These are phyloP conservation scores for Globisporangium echinulatum DNA, from an alignment of 352 stramenopile species.

Conservation along the genomic window DNA sequence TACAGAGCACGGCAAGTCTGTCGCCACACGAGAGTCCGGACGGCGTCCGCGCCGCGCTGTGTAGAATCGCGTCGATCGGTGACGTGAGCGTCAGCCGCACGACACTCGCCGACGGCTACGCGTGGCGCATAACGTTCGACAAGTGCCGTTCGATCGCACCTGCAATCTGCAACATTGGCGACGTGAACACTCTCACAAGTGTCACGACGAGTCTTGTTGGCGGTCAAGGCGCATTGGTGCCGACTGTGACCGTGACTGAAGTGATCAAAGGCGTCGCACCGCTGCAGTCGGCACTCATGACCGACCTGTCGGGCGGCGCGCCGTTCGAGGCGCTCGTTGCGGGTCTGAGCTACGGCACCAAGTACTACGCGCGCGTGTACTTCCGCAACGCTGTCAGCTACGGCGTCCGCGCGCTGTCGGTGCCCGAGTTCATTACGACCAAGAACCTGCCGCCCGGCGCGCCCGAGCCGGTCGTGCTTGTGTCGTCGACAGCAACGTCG, in stretches of 20 bases:
- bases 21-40: constrained; percentile 46
- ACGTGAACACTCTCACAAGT: constrained; percentile 58
- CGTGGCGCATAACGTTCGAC: constrained; percentile 89
- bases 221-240: constrained; percentile 21
- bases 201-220: constrained; percentile 39
- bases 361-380: constrained; percentile 89
- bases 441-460: constrained; percentile 85
- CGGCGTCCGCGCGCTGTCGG: constrained; percentile 59
- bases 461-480: constrained; percentile 80
- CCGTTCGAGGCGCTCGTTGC: constrained; percentile 63
- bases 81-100: constrained; percentile 55
- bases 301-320: constrained; percentile 69
- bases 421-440: constrained; percentile 75
- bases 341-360: constrained; percentile 74
- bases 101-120: constrained; percentile 65
- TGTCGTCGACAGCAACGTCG: constrained; percentile 82
- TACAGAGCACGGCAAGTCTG: constrained; percentile 34
- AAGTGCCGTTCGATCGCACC: constrained; percentile 59
- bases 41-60: constrained; percentile 38
- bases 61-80: constrained; percentile 44
- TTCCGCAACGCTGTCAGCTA: constrained; percentile 88
- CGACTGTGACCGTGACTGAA: constrained; percentile 46
- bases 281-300: constrained; percentile 39
- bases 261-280: constrained; percentile 50
- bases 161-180: constrained; percentile 88